A percentile compares a stretch with the other conserved stretches of the same genome.
phyloP scores from a whole-genome alignment of 345 rosid genomes.

The Durio zibethinus region DNA sequence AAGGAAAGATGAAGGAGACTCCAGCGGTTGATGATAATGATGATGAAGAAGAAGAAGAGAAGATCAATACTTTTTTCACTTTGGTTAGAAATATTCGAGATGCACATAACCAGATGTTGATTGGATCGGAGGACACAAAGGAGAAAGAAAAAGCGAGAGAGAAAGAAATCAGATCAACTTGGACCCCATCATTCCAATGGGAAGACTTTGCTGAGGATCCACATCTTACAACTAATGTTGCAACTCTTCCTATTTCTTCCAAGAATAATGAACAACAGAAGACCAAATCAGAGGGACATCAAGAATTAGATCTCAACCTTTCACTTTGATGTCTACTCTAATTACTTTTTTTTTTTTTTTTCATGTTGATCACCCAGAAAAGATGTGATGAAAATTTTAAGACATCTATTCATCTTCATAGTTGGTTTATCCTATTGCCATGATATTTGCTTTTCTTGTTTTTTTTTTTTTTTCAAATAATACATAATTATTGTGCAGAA shows the following conservation, averaged over 20 bases:
- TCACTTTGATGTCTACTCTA: constrained; percentile 9
- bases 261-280: background rate
- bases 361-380: background rate
- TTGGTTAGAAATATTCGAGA: background rate
- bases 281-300: constrained; percentile 18
- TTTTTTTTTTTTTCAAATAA: background rate
- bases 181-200: background rate
- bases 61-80: background rate
- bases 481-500: background rate
- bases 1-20: background rate
- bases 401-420: background rate
- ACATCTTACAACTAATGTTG: background rate
- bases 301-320: constrained; percentile 27
- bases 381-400: background rate
- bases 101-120: background rate
- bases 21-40: background rate
- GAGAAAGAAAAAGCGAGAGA: background rate
- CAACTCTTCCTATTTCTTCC: background rate
- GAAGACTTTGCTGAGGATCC: background rate
- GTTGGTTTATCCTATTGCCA: background rate
- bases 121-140: background rate
- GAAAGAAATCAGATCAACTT: background rate
- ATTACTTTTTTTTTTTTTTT: background rate
- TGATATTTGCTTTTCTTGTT: background rate
- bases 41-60: background rate